Conservation (phyloP, 108 stramenopile genomes). For the Skeletonema marinoi region DNA sequence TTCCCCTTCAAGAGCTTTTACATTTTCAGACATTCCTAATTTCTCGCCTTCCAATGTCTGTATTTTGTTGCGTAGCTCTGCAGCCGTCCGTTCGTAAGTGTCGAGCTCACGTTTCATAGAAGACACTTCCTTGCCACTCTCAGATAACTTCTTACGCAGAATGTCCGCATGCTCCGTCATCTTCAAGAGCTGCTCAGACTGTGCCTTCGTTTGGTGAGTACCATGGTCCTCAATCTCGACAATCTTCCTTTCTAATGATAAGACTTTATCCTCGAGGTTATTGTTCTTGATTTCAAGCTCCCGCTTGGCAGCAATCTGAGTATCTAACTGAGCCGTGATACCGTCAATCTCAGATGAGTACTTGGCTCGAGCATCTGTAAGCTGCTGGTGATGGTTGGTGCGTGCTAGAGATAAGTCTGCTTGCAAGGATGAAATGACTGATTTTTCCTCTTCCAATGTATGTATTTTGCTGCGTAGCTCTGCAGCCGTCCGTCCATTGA, state of each 20-base stretch:
- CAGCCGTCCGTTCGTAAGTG: slow-evolving; percentile 4
- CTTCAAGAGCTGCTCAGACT: slow-evolving; percentile 23
- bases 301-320: slow-evolving; percentile 1
- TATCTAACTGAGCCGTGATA: slow-evolving; percentile 13
- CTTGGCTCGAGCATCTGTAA: slow-evolving; percentile 22
- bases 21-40: not conserved
- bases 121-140: slow-evolving; percentile 4
- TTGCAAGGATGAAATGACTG: not conserved
- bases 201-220: slow-evolving; percentile 23
- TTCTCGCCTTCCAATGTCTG: slow-evolving; percentile 18
- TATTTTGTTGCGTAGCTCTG: slow-evolving; percentile 11
- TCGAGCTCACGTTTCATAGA: slow-evolving; percentile 16
- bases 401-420: slow-evolving; percentile 26
- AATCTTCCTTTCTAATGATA: slow-evolving; percentile 6
- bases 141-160: slow-evolving; percentile 14
- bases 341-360: slow-evolving; percentile 18
- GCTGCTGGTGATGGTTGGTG: slow-evolving; percentile 21
- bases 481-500: slow-evolving; percentile 2
- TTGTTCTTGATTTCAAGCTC: slow-evolving; percentile 18
- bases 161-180: slow-evolving; percentile 33
- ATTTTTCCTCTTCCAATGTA: slow-evolving; percentile 16
- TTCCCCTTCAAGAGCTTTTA: slow-evolving; percentile 15
- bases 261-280: slow-evolving; percentile 28
- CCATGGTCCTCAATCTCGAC: slow-evolving; percentile 21
- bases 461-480: slow-evolving; percentile 13